Base-by-base conservation (phyloP, 805 yeast species). In the Ogataea thermomethanolica region DNA sequence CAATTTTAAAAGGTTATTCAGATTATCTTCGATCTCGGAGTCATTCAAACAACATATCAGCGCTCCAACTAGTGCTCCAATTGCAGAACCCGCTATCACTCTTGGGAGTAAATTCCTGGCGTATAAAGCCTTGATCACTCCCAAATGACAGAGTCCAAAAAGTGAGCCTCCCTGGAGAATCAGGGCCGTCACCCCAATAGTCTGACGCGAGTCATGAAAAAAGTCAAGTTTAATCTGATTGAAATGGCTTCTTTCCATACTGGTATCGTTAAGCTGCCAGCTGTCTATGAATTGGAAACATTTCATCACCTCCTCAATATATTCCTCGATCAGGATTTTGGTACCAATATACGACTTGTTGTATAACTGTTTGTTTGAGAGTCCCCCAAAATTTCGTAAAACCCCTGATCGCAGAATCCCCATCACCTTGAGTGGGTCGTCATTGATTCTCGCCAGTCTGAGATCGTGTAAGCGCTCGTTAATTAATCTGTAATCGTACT, bases 111-210 rank as follows among this genome's bases (percentile, higher is more conserved):
- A 64, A 1, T 84, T 82, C 47, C 83, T 79, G 48, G 74, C 73
- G 45, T 82, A 76, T n/a, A 93, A 67, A 0, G 93, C 91, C 47
- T 84, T 83, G 7, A 91, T 85, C 1, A 90, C 96, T 2, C 99
- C 99, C 25, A 93, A 58, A 61, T 93, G 99, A 54, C 95, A 90
- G 46, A 93, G 66, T 0, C 99, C 98, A 65, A 91, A 93, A 15
- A 93, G 65, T 0, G 97, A 84, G 2, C 99, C 98, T 22, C 99
- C 99, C 62, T 93, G 97, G 20, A 93, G 67, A 27, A 91, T 77
- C 41, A 93, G 68, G 0, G 97, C 97, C 0, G 98, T 88, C 34
- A 87, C 77, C 0, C 99, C 99, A 59, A 84, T 77, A 0, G 95
- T 81, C 58, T 88, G 89, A 52, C 86, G 76, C 12, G 86, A 87